A percentile compares a stretch with the other conserved stretches of the same genome.
Conservation (phyloP, 768 basidiomycete species). For the Fistulinella prunicolor region DNA sequence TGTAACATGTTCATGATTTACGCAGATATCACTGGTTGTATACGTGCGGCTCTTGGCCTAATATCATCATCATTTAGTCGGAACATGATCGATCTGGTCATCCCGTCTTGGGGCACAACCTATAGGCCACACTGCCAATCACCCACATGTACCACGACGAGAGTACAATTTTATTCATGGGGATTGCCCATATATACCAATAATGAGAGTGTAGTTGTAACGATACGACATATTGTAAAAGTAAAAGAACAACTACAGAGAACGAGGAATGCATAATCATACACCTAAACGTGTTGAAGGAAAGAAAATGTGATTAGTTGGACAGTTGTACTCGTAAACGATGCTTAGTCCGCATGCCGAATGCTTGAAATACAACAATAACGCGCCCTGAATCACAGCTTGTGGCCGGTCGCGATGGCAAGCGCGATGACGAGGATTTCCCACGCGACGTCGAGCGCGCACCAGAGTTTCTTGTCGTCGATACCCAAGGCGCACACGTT, state of each 20-base stretch:
- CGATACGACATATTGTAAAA: neutral
- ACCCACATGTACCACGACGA: too few relatives aligned
- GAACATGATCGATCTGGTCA: too few relatives aligned
- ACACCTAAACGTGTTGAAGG: constrained; percentile 11
- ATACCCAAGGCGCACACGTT: constrained; percentile 51
- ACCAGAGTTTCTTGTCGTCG: constrained; percentile 46
- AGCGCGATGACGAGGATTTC: constrained; percentile 44
- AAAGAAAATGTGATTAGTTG: constrained; percentile 6
- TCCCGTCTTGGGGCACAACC: too few relatives aligned
- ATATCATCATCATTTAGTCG: neutral
- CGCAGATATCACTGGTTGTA: too few relatives aligned
- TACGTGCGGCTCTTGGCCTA: too few relatives aligned
- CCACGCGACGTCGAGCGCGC: constrained; percentile 49
- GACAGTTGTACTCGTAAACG: constrained; percentile 1
- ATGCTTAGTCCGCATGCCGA: constrained; percentile 11
- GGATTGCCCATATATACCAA: constrained; percentile 23
- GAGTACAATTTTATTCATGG: constrained; percentile 10
- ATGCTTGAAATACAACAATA: too few relatives aligned
- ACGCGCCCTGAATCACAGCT: constrained; percentile 13
- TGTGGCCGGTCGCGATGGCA: constrained; percentile 26
- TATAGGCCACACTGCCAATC: too few relatives aligned
- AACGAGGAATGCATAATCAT: constrained; percentile 20
- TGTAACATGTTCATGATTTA: neutral
- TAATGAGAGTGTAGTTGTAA: constrained; percentile 13
- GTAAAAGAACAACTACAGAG: neutral